Percentiles rank a stretch among this genome's conserved stretches.
These are phyloP conservation scores for Microcos paniculata DNA, from an alignment of 345 rosid genomes.

Conservation along the genomic window DNA sequence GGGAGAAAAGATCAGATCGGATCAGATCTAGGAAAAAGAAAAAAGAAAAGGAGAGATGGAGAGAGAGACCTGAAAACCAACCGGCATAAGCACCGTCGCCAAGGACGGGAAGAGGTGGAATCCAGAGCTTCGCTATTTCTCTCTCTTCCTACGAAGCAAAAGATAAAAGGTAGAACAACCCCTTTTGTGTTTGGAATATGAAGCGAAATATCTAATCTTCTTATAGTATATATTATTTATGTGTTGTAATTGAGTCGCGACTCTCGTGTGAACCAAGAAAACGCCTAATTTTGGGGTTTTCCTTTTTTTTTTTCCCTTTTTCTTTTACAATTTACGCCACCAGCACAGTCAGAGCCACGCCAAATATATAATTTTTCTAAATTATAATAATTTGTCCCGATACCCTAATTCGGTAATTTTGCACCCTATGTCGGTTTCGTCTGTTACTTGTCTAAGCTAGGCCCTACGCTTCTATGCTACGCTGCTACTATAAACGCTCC, in stretches of 20 bases:
- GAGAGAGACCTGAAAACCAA: slow-evolving; percentile 55
- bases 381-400: no score
- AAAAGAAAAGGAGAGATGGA: neutral
- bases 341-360: no score
- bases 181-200: neutral
- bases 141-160: neutral
- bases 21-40: neutral
- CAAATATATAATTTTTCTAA: no score
- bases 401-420: neutral
- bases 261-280: slow-evolving; percentile 12
- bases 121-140: slow-evolving; percentile 56
- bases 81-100: slow-evolving; percentile 81
- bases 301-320: neutral
- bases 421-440: neutral
- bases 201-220: neutral
- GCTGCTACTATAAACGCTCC: neutral
- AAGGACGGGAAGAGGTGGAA: slow-evolving; percentile 66
- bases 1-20: neutral
- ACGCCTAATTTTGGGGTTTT: neutral
- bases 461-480: neutral
- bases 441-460: neutral
- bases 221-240: neutral
- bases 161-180: neutral
- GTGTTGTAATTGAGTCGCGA: neutral
- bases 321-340: neutral